Conservation (phyloP, 2,329 filamentous ascomycete species). For the Beauveria sp. region DNA sequence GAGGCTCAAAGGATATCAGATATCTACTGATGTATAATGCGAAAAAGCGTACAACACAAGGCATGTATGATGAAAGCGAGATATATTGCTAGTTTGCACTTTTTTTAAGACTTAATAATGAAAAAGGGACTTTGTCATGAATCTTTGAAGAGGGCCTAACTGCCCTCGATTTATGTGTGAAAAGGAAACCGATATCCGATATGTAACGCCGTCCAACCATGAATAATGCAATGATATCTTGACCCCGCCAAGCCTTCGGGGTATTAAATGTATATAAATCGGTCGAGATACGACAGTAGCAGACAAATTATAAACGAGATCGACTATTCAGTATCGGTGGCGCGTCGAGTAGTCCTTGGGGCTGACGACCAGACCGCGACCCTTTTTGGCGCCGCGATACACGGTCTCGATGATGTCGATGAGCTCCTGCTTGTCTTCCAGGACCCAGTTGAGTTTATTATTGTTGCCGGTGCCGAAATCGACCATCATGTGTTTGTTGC, state of each 20-base stretch:
- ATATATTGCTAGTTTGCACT: neutral
- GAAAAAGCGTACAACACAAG: neutral
- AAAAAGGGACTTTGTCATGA: neutral
- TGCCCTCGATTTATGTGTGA: neutral
- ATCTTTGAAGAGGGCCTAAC: neutral
- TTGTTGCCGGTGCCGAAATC: conserved; percentile 98
- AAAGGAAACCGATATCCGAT: neutral
- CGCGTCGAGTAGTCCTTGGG: conserved; percentile 60
- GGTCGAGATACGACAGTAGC: neutral
- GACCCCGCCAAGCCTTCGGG: neutral
- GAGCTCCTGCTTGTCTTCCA: conserved; percentile 93
- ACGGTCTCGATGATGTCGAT: conserved; percentile 98
- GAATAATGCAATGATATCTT: neutral
- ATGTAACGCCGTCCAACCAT: neutral
- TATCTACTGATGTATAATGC: neutral
- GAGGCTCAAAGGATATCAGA: neutral
- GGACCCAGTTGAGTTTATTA: conserved; percentile 94
- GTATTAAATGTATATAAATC: neutral
- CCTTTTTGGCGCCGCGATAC: conserved; percentile 97
- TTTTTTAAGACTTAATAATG: neutral
- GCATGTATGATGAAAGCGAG: neutral
- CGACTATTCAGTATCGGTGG: conserved; percentile 25
- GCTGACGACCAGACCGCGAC: conserved; percentile 88
- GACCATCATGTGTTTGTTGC: conserved; percentile 98
- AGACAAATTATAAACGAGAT: too few relatives aligned